Evolutionary conservation across 108 stramenopile species (phyloP).

Genomic region (Nitzschia palea): DNA sequence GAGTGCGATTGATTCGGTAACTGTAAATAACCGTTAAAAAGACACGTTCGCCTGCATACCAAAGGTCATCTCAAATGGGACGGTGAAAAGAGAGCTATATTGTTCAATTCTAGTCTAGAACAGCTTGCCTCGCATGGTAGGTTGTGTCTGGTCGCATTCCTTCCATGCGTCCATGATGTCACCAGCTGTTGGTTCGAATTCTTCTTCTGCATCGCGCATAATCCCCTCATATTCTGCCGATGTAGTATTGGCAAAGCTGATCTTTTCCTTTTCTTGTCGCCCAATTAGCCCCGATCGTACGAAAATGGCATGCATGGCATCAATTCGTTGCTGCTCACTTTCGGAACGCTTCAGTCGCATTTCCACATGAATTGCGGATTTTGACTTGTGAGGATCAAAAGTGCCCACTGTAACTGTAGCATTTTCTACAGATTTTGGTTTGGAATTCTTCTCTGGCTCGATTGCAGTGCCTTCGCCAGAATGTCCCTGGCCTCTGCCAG

Average conservation of each 20-base stretch:
- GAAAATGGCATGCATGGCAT: conserved; percentile 13
- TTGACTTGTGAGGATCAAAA: background rate
- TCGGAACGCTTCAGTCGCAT: conserved; percentile 5
- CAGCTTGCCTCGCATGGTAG: background rate
- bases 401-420: background rate
- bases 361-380: conserved; percentile 8
- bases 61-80: too few relatives aligned
- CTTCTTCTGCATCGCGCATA: background rate
- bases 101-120: too few relatives aligned
- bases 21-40: too few relatives aligned
- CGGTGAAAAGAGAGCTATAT: too few relatives aligned
- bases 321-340: conserved; percentile 2
- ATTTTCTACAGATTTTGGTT: too few relatives aligned
- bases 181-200: background rate
- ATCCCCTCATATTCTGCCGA: conserved; percentile 1
- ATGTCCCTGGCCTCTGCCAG: background rate
- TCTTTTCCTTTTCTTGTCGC: background rate
- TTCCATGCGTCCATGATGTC: background rate
- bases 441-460: too few relatives aligned
- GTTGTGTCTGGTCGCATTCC: background rate
- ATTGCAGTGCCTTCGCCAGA: too few relatives aligned
- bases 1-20: too few relatives aligned
- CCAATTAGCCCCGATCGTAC: background rate
- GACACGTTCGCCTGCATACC: too few relatives aligned
- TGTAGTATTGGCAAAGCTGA: conserved; percentile 1